Percentiles rank a stretch among this genome's conserved stretches.
Evolutionary conservation across 441 rosid genomes (phyloP).

Genomic region (Kokia cookei): DNA sequence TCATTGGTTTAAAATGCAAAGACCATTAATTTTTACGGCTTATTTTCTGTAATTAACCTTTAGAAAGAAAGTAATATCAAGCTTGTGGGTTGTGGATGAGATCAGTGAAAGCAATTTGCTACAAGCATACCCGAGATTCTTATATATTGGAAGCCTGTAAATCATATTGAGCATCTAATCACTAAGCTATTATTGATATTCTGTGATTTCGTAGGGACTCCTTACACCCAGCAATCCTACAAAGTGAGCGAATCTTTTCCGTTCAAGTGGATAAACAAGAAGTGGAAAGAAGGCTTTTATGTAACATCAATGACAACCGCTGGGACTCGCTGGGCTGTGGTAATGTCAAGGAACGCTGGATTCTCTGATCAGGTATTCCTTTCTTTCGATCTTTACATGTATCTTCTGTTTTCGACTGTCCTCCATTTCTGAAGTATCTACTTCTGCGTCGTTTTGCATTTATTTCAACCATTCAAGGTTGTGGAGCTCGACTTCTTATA

Average conservation of each 20-base stretch:
- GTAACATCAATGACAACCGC: constrained; percentile 81
- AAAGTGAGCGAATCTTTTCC: constrained; percentile 84
- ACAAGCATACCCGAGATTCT: not conserved
- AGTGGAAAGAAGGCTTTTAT: constrained; percentile 86
- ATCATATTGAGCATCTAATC: not conserved
- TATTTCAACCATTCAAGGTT: constrained; percentile 35
- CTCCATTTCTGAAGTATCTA: constrained; percentile 1
- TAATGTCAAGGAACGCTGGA: constrained; percentile 80
- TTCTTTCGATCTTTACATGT: not conserved
- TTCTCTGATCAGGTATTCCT: constrained; percentile 59
- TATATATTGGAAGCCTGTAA: not conserved
- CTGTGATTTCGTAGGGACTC: constrained; percentile 45
- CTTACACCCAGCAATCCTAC: constrained; percentile 78
- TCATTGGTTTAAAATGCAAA: no score
- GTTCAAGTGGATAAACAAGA: constrained; percentile 81
- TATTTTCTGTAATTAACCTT: no score
- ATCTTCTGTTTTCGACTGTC: not conserved
- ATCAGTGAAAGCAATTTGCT: not conserved
- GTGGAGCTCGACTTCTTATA: constrained; percentile 86
- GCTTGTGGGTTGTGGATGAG: no score
- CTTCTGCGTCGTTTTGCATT: not conserved
- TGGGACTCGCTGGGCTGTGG: constrained; percentile 82
- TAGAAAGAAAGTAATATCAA: no score
- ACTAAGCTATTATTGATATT: not conserved
- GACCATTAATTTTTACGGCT: no score